These are phyloP conservation scores for Pinus albicaulis DNA, from an alignment of 75 land plant genomes.

Conservation along the genomic window DNA sequence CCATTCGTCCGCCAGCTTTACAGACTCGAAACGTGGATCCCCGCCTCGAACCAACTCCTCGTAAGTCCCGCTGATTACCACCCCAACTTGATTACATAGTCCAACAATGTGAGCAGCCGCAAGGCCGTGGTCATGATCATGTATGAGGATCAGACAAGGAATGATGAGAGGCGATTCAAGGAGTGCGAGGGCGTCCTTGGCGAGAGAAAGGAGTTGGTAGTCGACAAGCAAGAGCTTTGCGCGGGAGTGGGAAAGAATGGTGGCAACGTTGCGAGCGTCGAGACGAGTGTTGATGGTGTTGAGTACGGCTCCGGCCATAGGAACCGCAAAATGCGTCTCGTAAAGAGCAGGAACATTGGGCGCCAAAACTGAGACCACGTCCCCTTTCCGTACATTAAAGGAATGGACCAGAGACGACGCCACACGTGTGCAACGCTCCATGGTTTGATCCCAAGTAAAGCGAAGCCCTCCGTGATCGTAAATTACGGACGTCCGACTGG, in stretches of 20 bases:
- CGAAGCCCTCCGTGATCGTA: constrained; percentile 14
- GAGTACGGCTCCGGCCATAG: constrained; percentile 48
- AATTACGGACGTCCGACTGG: constrained; percentile 25
- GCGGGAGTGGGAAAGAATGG: constrained; percentile 25
- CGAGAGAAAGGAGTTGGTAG: constrained; percentile 22
- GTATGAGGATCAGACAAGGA: background rate
- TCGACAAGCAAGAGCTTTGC: constrained; percentile 38
- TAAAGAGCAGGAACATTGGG: constrained; percentile 43
- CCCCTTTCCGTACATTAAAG: constrained; percentile 15
- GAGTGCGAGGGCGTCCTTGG: constrained; percentile 16
- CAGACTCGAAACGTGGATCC: constrained; percentile 26
- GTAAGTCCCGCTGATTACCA: background rate
- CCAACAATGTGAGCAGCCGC: constrained; percentile 1
- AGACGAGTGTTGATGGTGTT: constrained; percentile 49
- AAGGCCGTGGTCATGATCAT: background rate
- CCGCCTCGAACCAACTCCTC: constrained; percentile 29
- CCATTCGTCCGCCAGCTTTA: constrained; percentile 30
- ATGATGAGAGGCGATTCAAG: background rate
- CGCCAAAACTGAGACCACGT: constrained; percentile 39
- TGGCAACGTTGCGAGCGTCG: constrained; percentile 30
- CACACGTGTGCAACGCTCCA: constrained; percentile 35
- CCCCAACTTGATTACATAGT: constrained; percentile 1
- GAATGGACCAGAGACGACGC: constrained; percentile 18
- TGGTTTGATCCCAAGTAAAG: constrained; percentile 36
- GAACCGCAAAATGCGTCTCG: constrained; percentile 46